A percentile compares a stretch with the other conserved stretches of the same genome.
Evolutionary conservation across 2,329 filamentous ascomycete species (phyloP).

Genomic region (Claviceps quebecensis): DNA sequence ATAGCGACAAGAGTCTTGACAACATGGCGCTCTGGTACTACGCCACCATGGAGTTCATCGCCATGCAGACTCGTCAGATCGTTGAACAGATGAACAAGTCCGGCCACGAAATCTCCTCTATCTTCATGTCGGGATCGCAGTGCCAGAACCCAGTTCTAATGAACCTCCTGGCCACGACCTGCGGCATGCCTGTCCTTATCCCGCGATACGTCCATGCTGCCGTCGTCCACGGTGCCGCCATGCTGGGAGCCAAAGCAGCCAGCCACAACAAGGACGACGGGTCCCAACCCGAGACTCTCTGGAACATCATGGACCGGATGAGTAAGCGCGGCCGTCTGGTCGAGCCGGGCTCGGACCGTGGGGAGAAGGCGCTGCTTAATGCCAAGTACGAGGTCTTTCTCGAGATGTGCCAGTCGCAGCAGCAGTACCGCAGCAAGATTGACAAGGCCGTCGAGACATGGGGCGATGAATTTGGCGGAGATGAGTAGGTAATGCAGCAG

Average conservation of each 20-base stretch:
- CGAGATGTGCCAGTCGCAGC: conserved; percentile 78
- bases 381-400: conserved; percentile 95
- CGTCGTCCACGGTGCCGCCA: conserved; percentile 94
- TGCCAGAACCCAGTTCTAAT: conserved; percentile 93
- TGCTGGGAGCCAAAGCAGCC: conserved; percentile 96
- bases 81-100: conserved; percentile 84
- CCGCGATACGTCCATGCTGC: conserved; percentile 89
- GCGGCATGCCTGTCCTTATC: conserved; percentile 84
- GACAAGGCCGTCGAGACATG: conserved; percentile 43
- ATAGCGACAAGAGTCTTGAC: conserved; percentile 74
- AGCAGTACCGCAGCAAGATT: conserved; percentile 64
- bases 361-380: conserved; percentile 66
- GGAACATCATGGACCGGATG: conserved; percentile 96
- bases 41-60: conserved; percentile 94
- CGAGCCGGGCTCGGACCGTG: conserved; percentile 54
- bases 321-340: conserved; percentile 84
- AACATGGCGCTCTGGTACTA: conserved; percentile 88
- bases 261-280: conserved; percentile 51
- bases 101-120: conserved; percentile 76
- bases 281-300: conserved; percentile 73
- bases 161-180: conserved; percentile 78
- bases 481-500: neutral
- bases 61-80: conserved; percentile 91
- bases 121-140: conserved; percentile 98
- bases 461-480: conserved; percentile 15